Evolutionary conservation across 192 early-diverging fungal genomes (phyloP), one percentile per base, ranked within the genome.

Genomic region (Coemansia furcata): DNA sequence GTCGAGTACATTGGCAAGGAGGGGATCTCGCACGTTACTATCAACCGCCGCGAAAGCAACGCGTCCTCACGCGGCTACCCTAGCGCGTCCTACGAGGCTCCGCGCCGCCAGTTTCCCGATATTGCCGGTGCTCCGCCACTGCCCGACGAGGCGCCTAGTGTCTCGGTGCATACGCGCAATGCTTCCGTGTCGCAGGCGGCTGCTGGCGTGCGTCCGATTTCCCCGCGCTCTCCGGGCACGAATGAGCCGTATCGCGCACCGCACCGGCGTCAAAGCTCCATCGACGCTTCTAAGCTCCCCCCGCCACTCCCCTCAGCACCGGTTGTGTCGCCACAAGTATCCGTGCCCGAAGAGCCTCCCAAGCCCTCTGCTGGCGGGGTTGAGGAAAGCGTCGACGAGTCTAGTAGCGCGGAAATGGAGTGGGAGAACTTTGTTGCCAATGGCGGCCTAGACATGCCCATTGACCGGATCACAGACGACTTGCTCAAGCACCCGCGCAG

Each of bases 371-470:
- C 44, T 39, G 69, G 57, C 30, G 63, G 67, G 17, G 32, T 49
- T 4, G 64, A 71, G 0, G 69, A 80, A 2, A 65, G 57, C 4
- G 26, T 14, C 35, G 50, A 52, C 50, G 66, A 72, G 21, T 63
- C 37, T 6, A 59, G 69, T 52, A 74, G 66, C 32, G 67, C 79
- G 0, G 79, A 76, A 30, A 44, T 46, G 36, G 79, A 82, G 65
- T 82, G 79, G 79, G 79, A 82, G 49, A 82, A 76, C 65, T 82
- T 82, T 82, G 79, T 82, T 30, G 79, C 73, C 43, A 82, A 82
- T 35, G 79, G 79, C 0, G 79, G 79, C 5, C 66, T 82, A 42
- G 79, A 82, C 23, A 73, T 82, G 62, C 79, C 79, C 11, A 68
- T 82, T 17, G 79, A 82, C 11, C 54, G 62, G 49, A 82, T 82